phyloP scores from a whole-genome alignment of 2,329 filamentous ascomycete genomes.

The Emergomyces orientalis region DNA sequence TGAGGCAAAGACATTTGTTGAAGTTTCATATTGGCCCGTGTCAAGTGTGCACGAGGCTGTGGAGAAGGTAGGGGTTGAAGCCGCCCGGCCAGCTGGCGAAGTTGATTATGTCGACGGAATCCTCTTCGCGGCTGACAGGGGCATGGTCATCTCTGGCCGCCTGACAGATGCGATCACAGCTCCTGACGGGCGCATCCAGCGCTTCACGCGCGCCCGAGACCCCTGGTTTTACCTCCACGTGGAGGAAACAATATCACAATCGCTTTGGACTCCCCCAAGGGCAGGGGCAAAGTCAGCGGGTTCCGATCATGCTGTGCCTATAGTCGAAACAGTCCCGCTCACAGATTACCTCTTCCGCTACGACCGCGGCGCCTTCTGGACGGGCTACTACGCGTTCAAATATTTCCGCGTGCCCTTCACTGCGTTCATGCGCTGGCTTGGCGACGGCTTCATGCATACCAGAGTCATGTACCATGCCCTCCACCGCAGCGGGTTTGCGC shows the following conservation, averaged over 20 bases:
- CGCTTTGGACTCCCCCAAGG: not conserved
- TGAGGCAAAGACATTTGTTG: slow-evolving; percentile 48
- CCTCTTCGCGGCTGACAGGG: slow-evolving; percentile 45
- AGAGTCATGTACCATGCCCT: slow-evolving; percentile 51
- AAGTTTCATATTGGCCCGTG: slow-evolving; percentile 52
- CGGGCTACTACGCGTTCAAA: slow-evolving; percentile 45
- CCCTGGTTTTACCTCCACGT: slow-evolving; percentile 69
- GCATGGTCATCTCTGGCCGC: slow-evolving; percentile 50
- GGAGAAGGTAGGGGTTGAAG: not conserved
- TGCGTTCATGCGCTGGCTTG: slow-evolving; percentile 44
- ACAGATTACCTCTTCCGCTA: slow-evolving; percentile 49
- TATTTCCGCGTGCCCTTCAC: slow-evolving; percentile 52
- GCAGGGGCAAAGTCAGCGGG: not conserved
- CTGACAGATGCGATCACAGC: slow-evolving; percentile 39
- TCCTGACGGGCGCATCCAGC: slow-evolving; percentile 25
- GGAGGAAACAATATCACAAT: slow-evolving; percentile 20
- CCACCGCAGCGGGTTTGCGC: slow-evolving; percentile 45
- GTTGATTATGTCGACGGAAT: slow-evolving; percentile 50
- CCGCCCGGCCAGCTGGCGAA: not conserved
- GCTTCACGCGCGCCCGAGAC: slow-evolving; percentile 51
- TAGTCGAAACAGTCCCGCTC: slow-evolving; percentile 30
- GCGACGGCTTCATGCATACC: slow-evolving; percentile 52
- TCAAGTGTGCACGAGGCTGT: slow-evolving; percentile 37
- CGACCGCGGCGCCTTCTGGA: slow-evolving; percentile 53
- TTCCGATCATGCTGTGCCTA: not conserved